Conservation (phyloP, 2,329 filamentous ascomycete species). For the Colletotrichum sp. region DNA sequence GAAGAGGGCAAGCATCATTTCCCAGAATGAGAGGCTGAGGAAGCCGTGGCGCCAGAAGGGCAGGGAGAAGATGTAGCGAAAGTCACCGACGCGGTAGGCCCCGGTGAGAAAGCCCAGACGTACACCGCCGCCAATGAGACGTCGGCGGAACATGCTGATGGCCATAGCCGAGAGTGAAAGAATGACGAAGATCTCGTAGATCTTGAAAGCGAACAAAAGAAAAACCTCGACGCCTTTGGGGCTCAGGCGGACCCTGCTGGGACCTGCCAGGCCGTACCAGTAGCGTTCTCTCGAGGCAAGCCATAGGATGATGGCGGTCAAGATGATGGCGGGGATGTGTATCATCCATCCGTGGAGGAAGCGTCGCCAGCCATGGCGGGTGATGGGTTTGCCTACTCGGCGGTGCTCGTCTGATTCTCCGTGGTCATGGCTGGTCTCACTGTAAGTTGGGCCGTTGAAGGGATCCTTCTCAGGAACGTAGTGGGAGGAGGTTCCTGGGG, state of each 20-base stretch:
- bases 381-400: not conserved
- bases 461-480: not conserved
- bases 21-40: not conserved
- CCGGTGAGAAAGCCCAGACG: not conserved
- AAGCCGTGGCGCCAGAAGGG: not conserved
- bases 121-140: fast-evolving
- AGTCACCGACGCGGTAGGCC: not conserved
- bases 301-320: not conserved
- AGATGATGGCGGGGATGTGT: not conserved
- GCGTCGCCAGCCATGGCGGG: not conserved
- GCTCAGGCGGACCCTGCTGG: not conserved
- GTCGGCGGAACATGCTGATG: not conserved
- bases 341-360: not conserved
- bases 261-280: not conserved
- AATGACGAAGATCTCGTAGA: not conserved
- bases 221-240: not conserved
- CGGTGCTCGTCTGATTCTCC: not conserved
- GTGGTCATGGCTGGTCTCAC: not conserved
- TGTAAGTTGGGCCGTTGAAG: not conserved
- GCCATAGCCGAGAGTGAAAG: not conserved
- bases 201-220: not conserved
- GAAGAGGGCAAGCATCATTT: not conserved
- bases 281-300: not conserved
- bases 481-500: not conserved
- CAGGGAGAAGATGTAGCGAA: not conserved